Conservation (phyloP, 495 filamentous ascomycete genomes). For the Hyaloscypha bicolor region DNA sequence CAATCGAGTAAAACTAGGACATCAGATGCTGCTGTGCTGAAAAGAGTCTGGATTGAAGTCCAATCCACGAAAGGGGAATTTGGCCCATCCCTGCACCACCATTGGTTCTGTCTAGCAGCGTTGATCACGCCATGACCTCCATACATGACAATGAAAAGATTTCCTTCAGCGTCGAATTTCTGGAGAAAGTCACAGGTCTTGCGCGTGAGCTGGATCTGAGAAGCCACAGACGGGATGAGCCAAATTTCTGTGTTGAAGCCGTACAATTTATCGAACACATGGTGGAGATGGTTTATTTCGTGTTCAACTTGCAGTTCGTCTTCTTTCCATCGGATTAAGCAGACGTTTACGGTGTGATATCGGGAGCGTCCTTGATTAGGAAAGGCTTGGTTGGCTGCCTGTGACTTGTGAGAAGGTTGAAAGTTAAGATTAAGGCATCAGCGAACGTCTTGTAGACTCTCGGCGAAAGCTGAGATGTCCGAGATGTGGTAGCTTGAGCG, state of each 20-base stretch:
- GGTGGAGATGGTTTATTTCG: constrained; percentile 52
- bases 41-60: constrained; percentile 56
- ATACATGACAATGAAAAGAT: constrained; percentile 55
- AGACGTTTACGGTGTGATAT: constrained; percentile 52
- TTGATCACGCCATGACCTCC: constrained; percentile 48
- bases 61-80: constrained; percentile 36
- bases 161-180: constrained; percentile 46
- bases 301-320: constrained; percentile 53
- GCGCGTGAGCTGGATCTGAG: constrained; percentile 52
- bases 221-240: constrained; percentile 51
- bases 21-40: constrained; percentile 53
- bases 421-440: background rate
- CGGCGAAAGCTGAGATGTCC: constrained; percentile 51
- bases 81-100: constrained; percentile 42
- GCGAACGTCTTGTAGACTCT: constrained; percentile 47
- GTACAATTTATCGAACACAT: constrained; percentile 50
- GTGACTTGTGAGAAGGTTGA: background rate
- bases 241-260: constrained; percentile 51
- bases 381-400: constrained; percentile 53
- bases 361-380: constrained; percentile 47
- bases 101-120: background rate
- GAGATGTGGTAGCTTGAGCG: constrained; percentile 54
- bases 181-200: constrained; percentile 52
- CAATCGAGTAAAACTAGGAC: constrained; percentile 56
- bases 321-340: constrained; percentile 57